Conservation (phyloP, 2,329 filamentous ascomycete genomes). For the Talaromyces pinophilus region DNA sequence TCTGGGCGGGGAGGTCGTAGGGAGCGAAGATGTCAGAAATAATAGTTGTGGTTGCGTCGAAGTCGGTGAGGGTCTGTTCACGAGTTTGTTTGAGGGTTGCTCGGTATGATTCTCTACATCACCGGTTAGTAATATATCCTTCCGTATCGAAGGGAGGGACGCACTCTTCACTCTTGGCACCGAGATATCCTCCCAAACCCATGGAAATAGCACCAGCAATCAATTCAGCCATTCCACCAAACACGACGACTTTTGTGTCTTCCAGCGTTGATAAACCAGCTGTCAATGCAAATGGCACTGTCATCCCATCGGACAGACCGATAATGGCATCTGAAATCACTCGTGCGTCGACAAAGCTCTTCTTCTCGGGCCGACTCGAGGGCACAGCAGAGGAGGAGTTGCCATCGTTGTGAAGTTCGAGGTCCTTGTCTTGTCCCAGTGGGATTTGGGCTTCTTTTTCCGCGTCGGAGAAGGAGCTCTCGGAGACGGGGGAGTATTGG, state of each 20-base stretch:
- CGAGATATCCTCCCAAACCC: slow-evolving; percentile 74
- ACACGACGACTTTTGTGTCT: slow-evolving; percentile 67
- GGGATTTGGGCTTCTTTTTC: slow-evolving; percentile 22
- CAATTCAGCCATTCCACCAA: slow-evolving; percentile 72
- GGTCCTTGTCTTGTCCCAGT: slow-evolving; percentile 14
- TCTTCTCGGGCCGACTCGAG: slow-evolving; percentile 6
- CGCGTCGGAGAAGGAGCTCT: slow-evolving; percentile 19
- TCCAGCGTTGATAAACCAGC: slow-evolving; percentile 66
- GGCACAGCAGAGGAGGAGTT: not conserved
- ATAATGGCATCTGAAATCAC: slow-evolving; percentile 64
- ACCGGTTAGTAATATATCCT: not conserved
- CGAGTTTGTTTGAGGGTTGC: slow-evolving; percentile 42
- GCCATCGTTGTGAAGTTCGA: slow-evolving; percentile 10
- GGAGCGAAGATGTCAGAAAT: slow-evolving; percentile 43
- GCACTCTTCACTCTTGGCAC: slow-evolving; percentile 53
- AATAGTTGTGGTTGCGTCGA: slow-evolving; percentile 33
- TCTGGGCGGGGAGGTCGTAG: slow-evolving; percentile 40
- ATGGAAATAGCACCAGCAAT: slow-evolving; percentile 76
- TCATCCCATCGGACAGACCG: slow-evolving; percentile 75
- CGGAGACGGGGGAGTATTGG: slow-evolving; percentile 23
- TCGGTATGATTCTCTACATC: slow-evolving; percentile 41
- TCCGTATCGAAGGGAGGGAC: slow-evolving; percentile 13
- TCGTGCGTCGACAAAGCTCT: slow-evolving; percentile 37
- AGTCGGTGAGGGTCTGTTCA: slow-evolving; percentile 35
- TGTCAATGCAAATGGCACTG: slow-evolving; percentile 76